Conservation (phyloP, 768 basidiomycete species). For the Russula dissimulans region DNA sequence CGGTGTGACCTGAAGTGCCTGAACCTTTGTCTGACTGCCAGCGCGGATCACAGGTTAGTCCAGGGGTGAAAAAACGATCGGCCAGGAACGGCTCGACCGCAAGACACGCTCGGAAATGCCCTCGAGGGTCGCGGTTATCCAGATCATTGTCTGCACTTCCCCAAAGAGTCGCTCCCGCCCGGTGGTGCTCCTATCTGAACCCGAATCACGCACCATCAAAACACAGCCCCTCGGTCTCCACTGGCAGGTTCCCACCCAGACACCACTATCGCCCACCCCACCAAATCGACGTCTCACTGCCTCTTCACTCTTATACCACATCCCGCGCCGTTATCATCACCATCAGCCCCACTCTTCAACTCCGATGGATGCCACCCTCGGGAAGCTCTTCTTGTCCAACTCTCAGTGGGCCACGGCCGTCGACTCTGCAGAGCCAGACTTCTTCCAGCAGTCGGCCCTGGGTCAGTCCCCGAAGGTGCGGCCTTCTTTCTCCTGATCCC, state of each 20-base stretch:
- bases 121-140: background rate
- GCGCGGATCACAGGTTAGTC: no score
- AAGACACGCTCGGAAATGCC: background rate
- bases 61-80: no score
- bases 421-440: slow-evolving; percentile 43
- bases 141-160: background rate
- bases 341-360: background rate
- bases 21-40: no score
- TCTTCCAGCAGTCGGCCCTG: slow-evolving; percentile 51
- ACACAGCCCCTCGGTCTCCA: background rate
- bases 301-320: background rate
- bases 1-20: no score
- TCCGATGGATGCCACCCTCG: slow-evolving; percentile 20
- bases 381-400: slow-evolving; percentile 42
- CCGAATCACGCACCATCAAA: background rate
- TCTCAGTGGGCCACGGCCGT: slow-evolving; percentile 62
- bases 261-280: background rate
- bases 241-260: background rate
- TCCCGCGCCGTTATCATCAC: background rate
- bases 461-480: slow-evolving; percentile 62
- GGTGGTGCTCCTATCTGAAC: no score
- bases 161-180: background rate
- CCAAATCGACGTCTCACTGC: background rate
- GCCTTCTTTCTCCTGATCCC: slow-evolving; percentile 1
- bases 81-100: no score